Base-by-base conservation (phyloP, 768 basidiomycete genomes). In the Termitomyces eurrhizus region DNA sequence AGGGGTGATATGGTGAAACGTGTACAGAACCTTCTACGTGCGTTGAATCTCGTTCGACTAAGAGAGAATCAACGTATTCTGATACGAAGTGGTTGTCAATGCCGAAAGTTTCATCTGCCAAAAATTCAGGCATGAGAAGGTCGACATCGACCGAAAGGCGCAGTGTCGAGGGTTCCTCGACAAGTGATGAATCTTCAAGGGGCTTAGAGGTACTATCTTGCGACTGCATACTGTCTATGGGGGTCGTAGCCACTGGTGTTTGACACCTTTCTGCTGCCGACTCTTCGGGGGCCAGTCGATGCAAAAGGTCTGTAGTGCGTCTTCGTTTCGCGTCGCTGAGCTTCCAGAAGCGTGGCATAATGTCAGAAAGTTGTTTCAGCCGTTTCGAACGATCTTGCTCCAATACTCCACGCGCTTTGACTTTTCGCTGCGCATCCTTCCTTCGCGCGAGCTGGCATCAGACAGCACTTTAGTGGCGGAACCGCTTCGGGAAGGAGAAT, bases 321-420 rank as follows among this genome's bases (percentile, higher is more conserved):
- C 64, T 68, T 42, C 69, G 71, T 62, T 73, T 66, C 37, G 62
- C 44, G 24, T 57, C 60, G 41, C 72, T 68, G 46, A 83, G 66
- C 13, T 69, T 65, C 57, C 71, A 70, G 62, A 81, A 76, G 55
- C 69, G 70, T 12, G 74, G 64, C 32, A 85, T 67, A 5, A 80
- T 70, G 42, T 67, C 69, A 41, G 74, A 73, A 50, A 84, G 65
- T 46, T 75, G 75, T 32, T 72, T 70, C 3, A 92, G 75, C 50
- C 90, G 80, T 56, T 77, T 69, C 44, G 84, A 74, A 57, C 90
- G 84, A 32, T 80, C 80, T 18, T 71, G 66, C 70, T 92, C 90
- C 21, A 91, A 77, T 11, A 72, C 70, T 9, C 82, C 83, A 53
- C 90, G 83, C 7, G 80, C 77, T 9, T 72, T 66, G 8, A 82